Evolutionary conservation across 768 basidiomycete genomes (phyloP).

Genomic region (Amyloporia xantha): DNA sequence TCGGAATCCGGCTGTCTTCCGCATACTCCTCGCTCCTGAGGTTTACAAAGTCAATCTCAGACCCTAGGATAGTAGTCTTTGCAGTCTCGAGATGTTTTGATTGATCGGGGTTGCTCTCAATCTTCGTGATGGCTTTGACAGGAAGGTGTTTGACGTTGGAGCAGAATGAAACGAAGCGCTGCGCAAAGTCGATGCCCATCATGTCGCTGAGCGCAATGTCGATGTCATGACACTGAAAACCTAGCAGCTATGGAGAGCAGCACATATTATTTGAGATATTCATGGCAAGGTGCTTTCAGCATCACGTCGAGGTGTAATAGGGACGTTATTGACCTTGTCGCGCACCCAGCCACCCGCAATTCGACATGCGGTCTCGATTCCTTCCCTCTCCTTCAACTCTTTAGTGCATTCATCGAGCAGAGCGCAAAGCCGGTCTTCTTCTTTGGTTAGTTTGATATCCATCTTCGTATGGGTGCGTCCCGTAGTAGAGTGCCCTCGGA

Average conservation of each 20-base stretch:
- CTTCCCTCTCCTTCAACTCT: slow-evolving; percentile 44
- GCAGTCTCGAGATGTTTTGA: slow-evolving; percentile 98
- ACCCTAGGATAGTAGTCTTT: slow-evolving; percentile 67
- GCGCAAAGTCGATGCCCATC: slow-evolving; percentile 88
- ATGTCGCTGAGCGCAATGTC: slow-evolving; percentile 87
- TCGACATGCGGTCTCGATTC: slow-evolving; percentile 62
- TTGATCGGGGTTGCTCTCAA: slow-evolving; percentile 93
- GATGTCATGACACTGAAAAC: slow-evolving; percentile 79
- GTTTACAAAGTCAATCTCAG: slow-evolving; percentile 92
- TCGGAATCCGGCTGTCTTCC: slow-evolving; percentile 81
- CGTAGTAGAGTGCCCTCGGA: no score
- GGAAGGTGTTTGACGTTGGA: slow-evolving; percentile 42
- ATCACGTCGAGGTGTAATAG: not conserved
- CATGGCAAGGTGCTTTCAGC: slow-evolving; percentile 1
- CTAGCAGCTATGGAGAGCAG: slow-evolving; percentile 54
- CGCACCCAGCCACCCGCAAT: slow-evolving; percentile 99
- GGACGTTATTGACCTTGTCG: slow-evolving; percentile 74
- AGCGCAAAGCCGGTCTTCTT: slow-evolving; percentile 63
- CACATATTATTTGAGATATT: no score
- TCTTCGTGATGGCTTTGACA: slow-evolving; percentile 64
- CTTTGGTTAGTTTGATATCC: slow-evolving; percentile 52
- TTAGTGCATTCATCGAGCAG: slow-evolving; percentile 77
- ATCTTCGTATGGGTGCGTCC: slow-evolving; percentile 22
- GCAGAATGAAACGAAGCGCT: slow-evolving; percentile 62
- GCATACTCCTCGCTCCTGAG: slow-evolving; percentile 90